Percentiles rank a stretch among this genome's conserved stretches.
Evolutionary conservation across 257 asterid species (phyloP).

Genomic region (Forsythia suspensa): DNA sequence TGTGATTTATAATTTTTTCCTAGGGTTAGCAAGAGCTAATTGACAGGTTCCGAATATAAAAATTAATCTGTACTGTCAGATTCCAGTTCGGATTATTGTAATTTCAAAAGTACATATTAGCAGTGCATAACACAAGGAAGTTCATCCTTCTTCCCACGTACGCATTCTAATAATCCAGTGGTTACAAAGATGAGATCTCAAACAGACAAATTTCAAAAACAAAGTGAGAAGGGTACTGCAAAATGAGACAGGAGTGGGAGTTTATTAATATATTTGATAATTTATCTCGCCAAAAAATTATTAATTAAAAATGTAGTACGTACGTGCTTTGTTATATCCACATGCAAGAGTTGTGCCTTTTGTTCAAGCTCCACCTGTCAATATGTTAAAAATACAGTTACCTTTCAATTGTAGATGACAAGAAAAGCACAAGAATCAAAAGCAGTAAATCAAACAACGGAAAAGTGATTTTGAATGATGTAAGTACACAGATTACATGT

Average conservation of each 20-base stretch:
- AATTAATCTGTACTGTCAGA: background rate
- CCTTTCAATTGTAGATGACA: too few species aligned
- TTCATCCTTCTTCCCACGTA: background rate
- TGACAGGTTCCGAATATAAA: background rate
- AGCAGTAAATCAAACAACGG: constrained; percentile 10
- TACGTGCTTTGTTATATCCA: constrained; percentile 76
- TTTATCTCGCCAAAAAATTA: background rate
- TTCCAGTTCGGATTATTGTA: background rate
- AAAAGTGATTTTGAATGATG: constrained; percentile 12
- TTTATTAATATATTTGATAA: background rate
- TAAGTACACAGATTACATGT: background rate
- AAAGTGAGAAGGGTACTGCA: background rate
- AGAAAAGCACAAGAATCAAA: background rate
- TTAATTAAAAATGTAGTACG: constrained; percentile 23
- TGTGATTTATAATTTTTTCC: background rate
- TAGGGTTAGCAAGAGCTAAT: background rate
- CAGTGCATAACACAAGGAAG: background rate
- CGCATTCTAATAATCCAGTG: background rate
- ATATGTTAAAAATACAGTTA: constrained; percentile 11
- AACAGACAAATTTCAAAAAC: constrained; percentile 4
- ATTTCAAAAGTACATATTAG: background rate
- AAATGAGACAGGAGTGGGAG: background rate
- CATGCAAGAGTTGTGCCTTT: constrained; percentile 72
- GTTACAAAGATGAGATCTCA: background rate
- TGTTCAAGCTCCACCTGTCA: constrained; percentile 71